phyloP scores from a whole-genome alignment of 2,329 filamentous ascomycete genomes.

The Byssochlamys sp. region DNA sequence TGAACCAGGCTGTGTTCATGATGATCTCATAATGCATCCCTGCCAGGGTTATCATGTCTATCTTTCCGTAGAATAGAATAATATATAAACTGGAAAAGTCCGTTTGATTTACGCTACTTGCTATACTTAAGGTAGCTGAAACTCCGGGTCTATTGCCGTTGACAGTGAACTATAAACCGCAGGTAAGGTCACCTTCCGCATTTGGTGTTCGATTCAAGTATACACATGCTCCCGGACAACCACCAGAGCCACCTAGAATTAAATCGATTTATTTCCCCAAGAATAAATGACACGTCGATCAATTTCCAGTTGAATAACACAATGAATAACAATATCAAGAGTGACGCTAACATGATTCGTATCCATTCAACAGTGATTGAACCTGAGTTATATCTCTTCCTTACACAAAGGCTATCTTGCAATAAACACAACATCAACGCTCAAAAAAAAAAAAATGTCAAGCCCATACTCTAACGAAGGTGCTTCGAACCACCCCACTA shows the following conservation, averaged over 20 bases:
- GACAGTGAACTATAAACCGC: neutral
- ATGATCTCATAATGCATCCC: neutral
- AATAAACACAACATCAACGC: neutral
- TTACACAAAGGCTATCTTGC: neutral
- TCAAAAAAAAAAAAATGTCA: slow-evolving; percentile 9
- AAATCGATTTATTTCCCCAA: neutral
- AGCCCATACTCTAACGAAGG: neutral
- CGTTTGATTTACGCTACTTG: neutral
- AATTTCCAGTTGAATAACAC: no score
- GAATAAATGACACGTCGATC: neutral
- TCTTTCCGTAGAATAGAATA: neutral
- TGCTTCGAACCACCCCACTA: slow-evolving; percentile 7
- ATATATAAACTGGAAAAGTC: neutral
- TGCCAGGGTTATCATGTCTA: neutral
- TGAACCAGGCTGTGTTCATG: neutral
- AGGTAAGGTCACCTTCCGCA: neutral
- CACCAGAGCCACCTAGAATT: neutral
- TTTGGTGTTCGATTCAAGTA: neutral
- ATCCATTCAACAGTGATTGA: neutral
- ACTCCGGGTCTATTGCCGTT: neutral
- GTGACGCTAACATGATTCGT: neutral
- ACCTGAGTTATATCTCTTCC: neutral
- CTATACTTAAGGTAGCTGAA: neutral
- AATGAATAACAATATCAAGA: neutral
- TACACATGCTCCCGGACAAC: neutral